Conservation (phyloP, 192 early-diverging fungal species). For the Powellomyces hirtus region DNA sequence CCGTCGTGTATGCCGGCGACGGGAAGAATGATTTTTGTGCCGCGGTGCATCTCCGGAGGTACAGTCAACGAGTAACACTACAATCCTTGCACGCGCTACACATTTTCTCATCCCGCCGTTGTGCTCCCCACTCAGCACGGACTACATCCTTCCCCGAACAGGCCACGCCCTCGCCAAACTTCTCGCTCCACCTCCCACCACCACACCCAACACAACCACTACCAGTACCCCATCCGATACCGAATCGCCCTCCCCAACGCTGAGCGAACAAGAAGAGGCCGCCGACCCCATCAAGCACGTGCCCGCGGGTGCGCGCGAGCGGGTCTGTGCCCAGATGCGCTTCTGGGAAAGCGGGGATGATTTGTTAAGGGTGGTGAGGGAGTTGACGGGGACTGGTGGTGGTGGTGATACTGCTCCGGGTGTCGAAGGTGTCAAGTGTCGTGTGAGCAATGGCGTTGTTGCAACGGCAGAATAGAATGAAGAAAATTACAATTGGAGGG, state of each 20-base stretch:
- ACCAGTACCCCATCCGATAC: no score
- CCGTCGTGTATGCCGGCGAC: conserved; percentile 54
- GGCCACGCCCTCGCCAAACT: conserved; percentile 14
- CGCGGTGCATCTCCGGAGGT: conserved; percentile 35
- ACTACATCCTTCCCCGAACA: conserved; percentile 18
- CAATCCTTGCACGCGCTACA: background rate
- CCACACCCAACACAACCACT: background rate
- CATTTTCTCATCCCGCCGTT: background rate
- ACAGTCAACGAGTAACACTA: no score
- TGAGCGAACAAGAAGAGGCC: background rate
- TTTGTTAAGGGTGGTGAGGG: background rate
- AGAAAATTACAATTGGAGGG: no score
- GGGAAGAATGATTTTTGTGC: conserved; percentile 57
- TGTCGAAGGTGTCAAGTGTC: no score
- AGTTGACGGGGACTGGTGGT: no score
- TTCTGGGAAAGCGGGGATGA: conserved; percentile 10
- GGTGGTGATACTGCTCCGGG: no score
- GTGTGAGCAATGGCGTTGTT: no score
- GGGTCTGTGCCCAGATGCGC: background rate
- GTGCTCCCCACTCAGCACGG: background rate
- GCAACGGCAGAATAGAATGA: no score
- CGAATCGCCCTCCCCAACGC: no score
- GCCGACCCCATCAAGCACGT: background rate
- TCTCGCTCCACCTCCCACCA: background rate
- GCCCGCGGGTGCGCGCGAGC: background rate